A percentile compares a stretch with the other conserved stretches of the same genome.
Conservation (phyloP, 2,329 filamentous ascomycete genomes). For the Botrytis hyacinthi region DNA sequence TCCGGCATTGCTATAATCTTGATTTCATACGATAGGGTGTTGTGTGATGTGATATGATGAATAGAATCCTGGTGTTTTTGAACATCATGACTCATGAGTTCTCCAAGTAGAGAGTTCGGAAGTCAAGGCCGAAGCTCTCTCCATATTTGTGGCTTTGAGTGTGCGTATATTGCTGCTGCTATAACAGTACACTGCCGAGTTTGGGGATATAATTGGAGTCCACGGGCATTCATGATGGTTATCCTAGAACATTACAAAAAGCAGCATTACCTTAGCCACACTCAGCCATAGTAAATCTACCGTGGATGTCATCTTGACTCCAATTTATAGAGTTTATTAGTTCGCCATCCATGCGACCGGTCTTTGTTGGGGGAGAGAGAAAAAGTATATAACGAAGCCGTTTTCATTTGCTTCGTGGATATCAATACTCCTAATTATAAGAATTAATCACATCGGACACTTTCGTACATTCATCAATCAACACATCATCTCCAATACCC, state of each 20-base stretch:
- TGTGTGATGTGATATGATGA: not conserved
- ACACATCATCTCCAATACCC: not conserved
- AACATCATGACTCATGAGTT: conserved; percentile 9
- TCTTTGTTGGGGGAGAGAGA: not conserved
- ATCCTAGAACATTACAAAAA: not conserved
- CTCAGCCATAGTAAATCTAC: not conserved
- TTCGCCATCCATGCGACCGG: not conserved
- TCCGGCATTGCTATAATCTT: not conserved
- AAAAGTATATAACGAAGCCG: not conserved
- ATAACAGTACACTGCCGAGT: not conserved
- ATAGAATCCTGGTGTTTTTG: not conserved
- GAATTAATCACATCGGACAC: not conserved
- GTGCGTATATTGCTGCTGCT: not conserved
- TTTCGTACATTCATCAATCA: not conserved
- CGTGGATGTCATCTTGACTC: not conserved
- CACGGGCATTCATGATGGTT: not conserved
- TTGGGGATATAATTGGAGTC: rapidly evolving
- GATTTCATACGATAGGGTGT: not conserved
- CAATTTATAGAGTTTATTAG: not conserved
- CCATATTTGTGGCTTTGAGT: not conserved
- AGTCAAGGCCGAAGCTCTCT: not conserved
- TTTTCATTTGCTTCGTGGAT: not conserved
- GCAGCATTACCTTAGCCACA: conserved; percentile 5
- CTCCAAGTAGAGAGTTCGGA: not conserved
- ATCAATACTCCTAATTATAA: not conserved